Evolutionary conservation across 768 basidiomycete species (phyloP).

Genomic region (Mycena galopus): DNA sequence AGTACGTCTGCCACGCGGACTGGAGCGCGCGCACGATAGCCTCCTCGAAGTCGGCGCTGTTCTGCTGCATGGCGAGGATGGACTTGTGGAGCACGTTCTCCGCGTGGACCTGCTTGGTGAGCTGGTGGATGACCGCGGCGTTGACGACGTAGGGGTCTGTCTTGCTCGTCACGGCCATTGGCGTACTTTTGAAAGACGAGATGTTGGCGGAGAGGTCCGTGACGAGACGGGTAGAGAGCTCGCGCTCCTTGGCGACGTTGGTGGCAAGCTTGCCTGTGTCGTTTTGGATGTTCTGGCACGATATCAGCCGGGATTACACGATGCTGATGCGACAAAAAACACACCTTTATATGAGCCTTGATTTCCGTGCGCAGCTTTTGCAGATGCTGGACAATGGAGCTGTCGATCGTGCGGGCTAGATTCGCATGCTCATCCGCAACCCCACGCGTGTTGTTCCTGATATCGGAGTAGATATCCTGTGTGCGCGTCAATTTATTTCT

Average conservation of each 20-base stretch:
- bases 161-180: conserved; percentile 84
- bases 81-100: conserved; percentile 98
- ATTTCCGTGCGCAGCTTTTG: conserved; percentile 96
- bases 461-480: conserved; percentile 41
- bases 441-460: conserved; percentile 92
- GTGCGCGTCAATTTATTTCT: conserved; percentile 11
- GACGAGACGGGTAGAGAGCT: conserved; percentile 86
- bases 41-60: conserved; percentile 97
- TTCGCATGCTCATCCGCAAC: conserved; percentile 98
- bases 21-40: conserved; percentile 96
- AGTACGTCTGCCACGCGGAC: conserved; percentile 97
- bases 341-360: conserved; percentile 96
- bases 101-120: conserved; percentile 88
- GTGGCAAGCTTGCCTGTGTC: conserved; percentile 92
- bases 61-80: conserved; percentile 98
- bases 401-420: conserved; percentile 95
- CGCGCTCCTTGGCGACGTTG: conserved; percentile 92
- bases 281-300: conserved; percentile 88
- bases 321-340: conserved; percentile 20
- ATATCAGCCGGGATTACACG: not conserved
- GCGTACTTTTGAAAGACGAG: conserved; percentile 95
- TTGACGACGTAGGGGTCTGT: conserved; percentile 87
- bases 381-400: conserved; percentile 96
- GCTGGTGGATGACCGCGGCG: conserved; percentile 79
- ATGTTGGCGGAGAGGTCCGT: conserved; percentile 90